Base-by-base conservation (phyloP, 208 protist species). In the Acanthamoeba sp. region DNA sequence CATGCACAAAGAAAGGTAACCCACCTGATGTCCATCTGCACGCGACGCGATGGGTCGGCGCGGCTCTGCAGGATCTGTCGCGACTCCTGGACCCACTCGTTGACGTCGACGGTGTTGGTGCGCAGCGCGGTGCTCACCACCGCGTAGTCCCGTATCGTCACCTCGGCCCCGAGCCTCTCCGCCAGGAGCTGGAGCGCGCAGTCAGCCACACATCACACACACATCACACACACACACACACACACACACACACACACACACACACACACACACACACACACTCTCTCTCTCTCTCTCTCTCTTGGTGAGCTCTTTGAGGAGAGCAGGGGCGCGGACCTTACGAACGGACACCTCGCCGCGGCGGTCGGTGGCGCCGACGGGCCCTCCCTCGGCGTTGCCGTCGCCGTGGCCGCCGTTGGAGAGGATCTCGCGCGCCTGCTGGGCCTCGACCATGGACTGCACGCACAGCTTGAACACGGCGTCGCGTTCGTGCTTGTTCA, bases 21-120 rank as follows among this genome's bases (percentile, higher is more conserved):
- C 20, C 7, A 78, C 69, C 69, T 4, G 16, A 78, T 78, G 38
- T 36, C 34, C 69, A 78, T 78, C 69, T 48, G 36, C 32, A 78
- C 34, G 34, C 69, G 69, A 34, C 69, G 69, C 36, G 69, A 78
- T 1, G 69, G 69, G 69, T 78, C 32, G 38, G 69, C 38, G 69
- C 69, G 69, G 69, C 69, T 78, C 69, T 78, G 69, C 1, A 78
- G 69, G 38, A 78, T 2, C 38, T 45, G 69, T 22, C 69, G 69
- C 29, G 69, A 78, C 69, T 78, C 69, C 38, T 78, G 69, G 6
- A 42, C 16, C 69, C 69, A 78, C 34, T 48, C 69, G 29, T 20
- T 24, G 38, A 34, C n/a, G 10, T 78, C 69, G 29, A 22, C 4
- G 2, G 69, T 78, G 38, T 78, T 78, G 38, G 36, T 78, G 34